These are phyloP conservation scores for Sclerotinia nivalis DNA, from an alignment of 2,329 filamentous ascomycete species.

Conservation along the genomic window DNA sequence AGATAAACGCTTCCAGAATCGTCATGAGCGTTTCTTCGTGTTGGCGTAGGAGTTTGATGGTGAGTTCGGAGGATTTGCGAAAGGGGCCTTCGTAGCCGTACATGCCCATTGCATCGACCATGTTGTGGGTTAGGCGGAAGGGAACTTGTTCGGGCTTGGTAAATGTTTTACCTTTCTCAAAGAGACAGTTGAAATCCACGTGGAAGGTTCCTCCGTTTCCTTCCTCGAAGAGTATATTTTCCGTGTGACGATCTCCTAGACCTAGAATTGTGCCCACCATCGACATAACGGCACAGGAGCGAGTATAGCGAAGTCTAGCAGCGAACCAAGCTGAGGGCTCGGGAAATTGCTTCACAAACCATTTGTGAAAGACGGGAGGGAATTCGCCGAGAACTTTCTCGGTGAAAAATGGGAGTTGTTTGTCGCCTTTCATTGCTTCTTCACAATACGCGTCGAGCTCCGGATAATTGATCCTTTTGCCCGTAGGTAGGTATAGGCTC, in stretches of 20 bases:
- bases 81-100: constrained; percentile 95
- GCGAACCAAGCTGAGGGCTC: constrained; percentile 91
- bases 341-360: constrained; percentile 95
- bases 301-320: constrained; percentile 83
- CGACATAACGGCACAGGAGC: constrained; percentile 98
- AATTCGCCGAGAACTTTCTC: constrained; percentile 66
- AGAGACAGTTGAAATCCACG: constrained; percentile 99
- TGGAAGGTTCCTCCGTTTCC: constrained; percentile 92
- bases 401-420: constrained; percentile 70
- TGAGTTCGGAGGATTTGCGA: constrained; percentile 85
- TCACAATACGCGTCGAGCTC: constrained; percentile 65
- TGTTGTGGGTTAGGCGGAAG: constrained; percentile 97
- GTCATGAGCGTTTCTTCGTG: constrained; percentile 98
- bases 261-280: constrained; percentile 96
- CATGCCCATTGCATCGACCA: constrained; percentile 95
- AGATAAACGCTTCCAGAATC: constrained; percentile 93
- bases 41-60: constrained; percentile 77
- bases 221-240: constrained; percentile 95
- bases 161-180: constrained; percentile 96
- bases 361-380: constrained; percentile 82
- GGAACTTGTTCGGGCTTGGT: constrained; percentile 92
- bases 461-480: constrained; percentile 68
- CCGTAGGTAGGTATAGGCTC: constrained; percentile 72
- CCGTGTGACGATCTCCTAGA: constrained; percentile 91
- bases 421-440: constrained; percentile 57